Conservation (phyloP, 2,329 filamentous ascomycete genomes). For the Pseudocercospora crystallina region DNA sequence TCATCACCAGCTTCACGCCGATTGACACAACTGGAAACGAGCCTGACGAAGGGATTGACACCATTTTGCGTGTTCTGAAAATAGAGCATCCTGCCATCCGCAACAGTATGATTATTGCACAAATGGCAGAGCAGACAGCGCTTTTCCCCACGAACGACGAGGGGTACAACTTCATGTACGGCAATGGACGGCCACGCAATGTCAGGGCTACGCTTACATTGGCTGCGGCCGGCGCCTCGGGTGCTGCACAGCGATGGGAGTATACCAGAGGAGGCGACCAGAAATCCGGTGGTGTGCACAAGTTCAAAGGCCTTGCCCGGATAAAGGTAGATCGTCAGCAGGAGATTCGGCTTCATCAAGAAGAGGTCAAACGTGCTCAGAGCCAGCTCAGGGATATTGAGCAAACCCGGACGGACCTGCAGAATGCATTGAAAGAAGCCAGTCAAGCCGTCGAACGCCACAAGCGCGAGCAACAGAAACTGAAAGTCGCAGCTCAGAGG, state of each 20-base stretch:
- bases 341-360: slow-evolving; percentile 43
- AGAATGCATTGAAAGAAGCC: slow-evolving; percentile 52
- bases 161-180: slow-evolving; percentile 69
- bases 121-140: slow-evolving; percentile 79
- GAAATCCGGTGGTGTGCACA: slow-evolving; percentile 54
- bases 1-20: slow-evolving; percentile 60
- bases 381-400: slow-evolving; percentile 56
- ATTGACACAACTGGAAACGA: slow-evolving; percentile 68
- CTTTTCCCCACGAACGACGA: slow-evolving; percentile 68
- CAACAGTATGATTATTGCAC: slow-evolving; percentile 79
- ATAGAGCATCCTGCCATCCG: slow-evolving; percentile 78
- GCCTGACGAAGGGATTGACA: slow-evolving; percentile 70
- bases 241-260: slow-evolving; percentile 54
- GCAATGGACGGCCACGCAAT: slow-evolving; percentile 54
- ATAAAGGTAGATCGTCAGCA: slow-evolving; percentile 44
- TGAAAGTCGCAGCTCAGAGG: slow-evolving; percentile 58
- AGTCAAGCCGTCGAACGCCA: slow-evolving; percentile 53
- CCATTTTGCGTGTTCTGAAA: slow-evolving; percentile 73
- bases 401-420: slow-evolving; percentile 48
- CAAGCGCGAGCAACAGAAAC: slow-evolving; percentile 44
- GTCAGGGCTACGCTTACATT: slow-evolving; percentile 71
- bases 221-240: slow-evolving; percentile 57
- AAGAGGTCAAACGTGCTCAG: slow-evolving; percentile 34
- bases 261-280: slow-evolving; percentile 50
- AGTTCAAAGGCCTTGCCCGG: slow-evolving; percentile 58